Base-by-base conservation (phyloP, 2,329 filamentous ascomycete genomes). In the Hirsutella minnesotensis region DNA sequence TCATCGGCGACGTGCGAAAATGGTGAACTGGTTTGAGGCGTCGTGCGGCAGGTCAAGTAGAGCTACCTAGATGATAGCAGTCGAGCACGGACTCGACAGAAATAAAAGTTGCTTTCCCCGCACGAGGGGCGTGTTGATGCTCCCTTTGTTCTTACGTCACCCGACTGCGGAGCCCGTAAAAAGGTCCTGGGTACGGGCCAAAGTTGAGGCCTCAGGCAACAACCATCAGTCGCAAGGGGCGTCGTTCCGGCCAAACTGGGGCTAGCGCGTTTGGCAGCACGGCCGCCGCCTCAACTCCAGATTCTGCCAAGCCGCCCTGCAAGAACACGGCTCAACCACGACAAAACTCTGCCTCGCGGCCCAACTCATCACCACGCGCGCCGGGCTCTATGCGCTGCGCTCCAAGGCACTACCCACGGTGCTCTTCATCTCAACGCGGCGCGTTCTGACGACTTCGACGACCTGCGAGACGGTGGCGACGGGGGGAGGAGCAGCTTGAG, bases 351-450 rank as follows among this genome's bases (percentile, higher is more conserved):
- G 60, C 56, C 55, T 51, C 48, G 46, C 51, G 51, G 53, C 51
- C 50, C 54, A 54, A 3, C 21, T 54, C 65, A 72, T 68, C 67
- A 64, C 60, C 63, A 65, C 67, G 67, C 74, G 72, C 68, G 69
- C 70, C 71, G 64, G 63, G 60, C 65, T 67, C 66, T 66, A 64
- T 61, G 62, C 62, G 59, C 58, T 56, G 52, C 58, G 52, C 49
- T 49, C 43, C 46, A 47, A 56, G 53, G 45, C 51, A 54, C 54
- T 45, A 46, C 42, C 43, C 47, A 49, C 53, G 46, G 50, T 46
- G 46, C 51, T 53, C 55, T 55, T 56, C 66, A 47, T 56, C 56
- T 19, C 50, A 50, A 53, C 51, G 51, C 56, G 47, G 37, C 54
- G 60, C 63, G 61, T 53, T 57, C 51, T 49, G 50, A 54, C 57